Conservation (phyloP, 2,329 filamentous ascomycete genomes). For the Colletotrichum gloeosporioides region DNA sequence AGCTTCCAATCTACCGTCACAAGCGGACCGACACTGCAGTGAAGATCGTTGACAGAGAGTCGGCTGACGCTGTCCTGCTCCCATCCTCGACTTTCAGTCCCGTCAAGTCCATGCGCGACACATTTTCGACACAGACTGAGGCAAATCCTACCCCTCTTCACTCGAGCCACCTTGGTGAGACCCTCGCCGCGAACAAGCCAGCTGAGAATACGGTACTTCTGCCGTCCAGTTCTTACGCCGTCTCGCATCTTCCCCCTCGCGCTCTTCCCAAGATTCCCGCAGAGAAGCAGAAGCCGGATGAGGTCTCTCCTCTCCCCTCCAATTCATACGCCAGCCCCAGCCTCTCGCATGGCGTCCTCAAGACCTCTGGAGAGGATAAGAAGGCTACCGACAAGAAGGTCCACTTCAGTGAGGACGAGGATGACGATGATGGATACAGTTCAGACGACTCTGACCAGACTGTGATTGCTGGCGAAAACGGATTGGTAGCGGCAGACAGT, state of each 20-base stretch:
- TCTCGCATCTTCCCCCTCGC: background rate
- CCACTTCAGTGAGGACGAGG: background rate
- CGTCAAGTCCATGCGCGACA: background rate
- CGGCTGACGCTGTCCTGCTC: background rate
- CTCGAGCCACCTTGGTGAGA: background rate
- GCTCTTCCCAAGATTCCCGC: background rate
- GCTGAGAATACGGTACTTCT: background rate
- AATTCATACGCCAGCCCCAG: background rate
- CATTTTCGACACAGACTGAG: background rate
- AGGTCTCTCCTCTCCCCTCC: background rate
- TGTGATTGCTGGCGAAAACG: background rate
- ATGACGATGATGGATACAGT: background rate
- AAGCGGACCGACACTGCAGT: background rate
- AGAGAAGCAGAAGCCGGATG: background rate
- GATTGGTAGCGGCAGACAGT: background rate
- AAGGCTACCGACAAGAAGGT: constrained; percentile 11
- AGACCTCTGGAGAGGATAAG: background rate
- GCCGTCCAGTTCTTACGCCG: background rate
- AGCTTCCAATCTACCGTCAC: background rate
- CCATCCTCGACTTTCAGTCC: background rate
- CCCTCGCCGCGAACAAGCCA: background rate
- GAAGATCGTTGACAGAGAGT: constrained; percentile 1
- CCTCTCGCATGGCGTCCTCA: background rate
- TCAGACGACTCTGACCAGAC: constrained; percentile 5
- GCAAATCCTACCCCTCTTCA: background rate